These are phyloP conservation scores for Neurospora sp. DNA, from an alignment of 495 filamentous ascomycete genomes.

Conservation along the genomic window DNA sequence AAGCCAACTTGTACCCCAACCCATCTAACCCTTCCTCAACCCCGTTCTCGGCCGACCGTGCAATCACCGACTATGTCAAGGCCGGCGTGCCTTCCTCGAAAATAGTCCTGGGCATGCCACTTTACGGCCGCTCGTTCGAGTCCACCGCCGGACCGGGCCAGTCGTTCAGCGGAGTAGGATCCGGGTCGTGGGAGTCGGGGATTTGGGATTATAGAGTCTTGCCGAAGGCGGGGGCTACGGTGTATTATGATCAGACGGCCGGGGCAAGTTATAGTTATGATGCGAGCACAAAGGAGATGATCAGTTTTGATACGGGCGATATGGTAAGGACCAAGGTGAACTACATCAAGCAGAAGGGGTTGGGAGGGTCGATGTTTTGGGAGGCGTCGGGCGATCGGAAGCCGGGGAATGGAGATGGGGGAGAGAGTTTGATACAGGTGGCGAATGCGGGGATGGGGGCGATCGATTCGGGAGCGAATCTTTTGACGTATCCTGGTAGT, in stretches of 20 bases:
- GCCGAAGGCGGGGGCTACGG: constrained; percentile 37
- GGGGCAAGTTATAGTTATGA: constrained; percentile 68
- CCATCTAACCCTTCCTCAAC: constrained; percentile 41
- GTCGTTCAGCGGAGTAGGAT: constrained; percentile 52
- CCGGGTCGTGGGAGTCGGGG: constrained; percentile 63
- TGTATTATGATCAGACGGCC: constrained; percentile 28
- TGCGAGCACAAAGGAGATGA: constrained; percentile 41
- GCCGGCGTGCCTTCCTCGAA: constrained; percentile 53
- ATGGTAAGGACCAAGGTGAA: constrained; percentile 52
- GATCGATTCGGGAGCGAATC: constrained; percentile 5
- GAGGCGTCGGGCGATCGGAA: constrained; percentile 66
- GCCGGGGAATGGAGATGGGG: constrained; percentile 25
- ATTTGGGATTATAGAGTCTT: constrained; percentile 77
- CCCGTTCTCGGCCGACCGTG: constrained; percentile 58
- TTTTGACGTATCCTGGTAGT: constrained; percentile 32
- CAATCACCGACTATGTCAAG: constrained; percentile 56
- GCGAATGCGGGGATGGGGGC: too few species aligned
- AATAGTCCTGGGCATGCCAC: constrained; percentile 74
- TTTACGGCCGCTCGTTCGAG: constrained; percentile 75
- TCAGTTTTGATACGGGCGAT: constrained; percentile 64
- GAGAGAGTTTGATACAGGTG: constrained; percentile 41
- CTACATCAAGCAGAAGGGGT: constrained; percentile 50
- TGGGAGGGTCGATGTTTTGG: constrained; percentile 90
- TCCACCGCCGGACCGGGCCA: constrained; percentile 59
- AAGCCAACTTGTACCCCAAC: constrained; percentile 63